Conservation (phyloP, 164 flowering plant species). For the Vitis riparia region DNA sequence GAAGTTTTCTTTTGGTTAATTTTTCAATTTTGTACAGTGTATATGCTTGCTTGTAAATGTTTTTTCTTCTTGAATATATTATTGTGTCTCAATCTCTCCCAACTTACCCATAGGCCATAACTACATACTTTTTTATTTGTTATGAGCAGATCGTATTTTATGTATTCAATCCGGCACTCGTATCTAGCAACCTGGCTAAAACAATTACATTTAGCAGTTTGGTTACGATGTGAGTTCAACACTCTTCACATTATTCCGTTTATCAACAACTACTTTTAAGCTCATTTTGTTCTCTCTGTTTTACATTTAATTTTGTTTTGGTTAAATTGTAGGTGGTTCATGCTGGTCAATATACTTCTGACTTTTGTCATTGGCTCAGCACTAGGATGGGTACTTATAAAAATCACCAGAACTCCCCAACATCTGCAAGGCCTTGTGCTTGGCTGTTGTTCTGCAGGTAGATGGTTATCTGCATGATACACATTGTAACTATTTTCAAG, state of each 20-base stretch:
- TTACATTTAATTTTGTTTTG: no score
- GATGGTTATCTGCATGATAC: background rate
- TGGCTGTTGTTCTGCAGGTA: slow-evolving; percentile 18
- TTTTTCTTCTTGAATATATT: no score
- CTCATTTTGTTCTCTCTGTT: background rate
- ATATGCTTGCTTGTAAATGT: no score
- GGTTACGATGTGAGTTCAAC: slow-evolving; percentile 46
- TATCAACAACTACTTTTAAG: background rate
- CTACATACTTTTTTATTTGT: background rate
- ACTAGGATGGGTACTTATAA: slow-evolving; percentile 9
- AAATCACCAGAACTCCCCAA: slow-evolving; percentile 4
- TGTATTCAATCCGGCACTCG: slow-evolving; percentile 75
- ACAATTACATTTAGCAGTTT: slow-evolving; percentile 65
- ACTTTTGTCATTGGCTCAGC: slow-evolving; percentile 9
- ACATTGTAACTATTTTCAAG: no score
- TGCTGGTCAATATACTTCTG: slow-evolving; percentile 13
- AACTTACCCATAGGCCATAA: no score
- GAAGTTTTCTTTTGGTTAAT: no score
- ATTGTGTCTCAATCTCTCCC: no score
- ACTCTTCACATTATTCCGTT: background rate
- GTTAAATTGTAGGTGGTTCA: slow-evolving; percentile 17
- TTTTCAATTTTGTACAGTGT: no score
- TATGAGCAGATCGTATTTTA: slow-evolving; percentile 61
- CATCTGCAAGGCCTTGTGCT: slow-evolving; percentile 8
- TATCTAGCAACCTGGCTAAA: slow-evolving; percentile 47